phyloP scores from a whole-genome alignment of 2,329 filamentous ascomycete species.

The Aschersonia sp. region DNA sequence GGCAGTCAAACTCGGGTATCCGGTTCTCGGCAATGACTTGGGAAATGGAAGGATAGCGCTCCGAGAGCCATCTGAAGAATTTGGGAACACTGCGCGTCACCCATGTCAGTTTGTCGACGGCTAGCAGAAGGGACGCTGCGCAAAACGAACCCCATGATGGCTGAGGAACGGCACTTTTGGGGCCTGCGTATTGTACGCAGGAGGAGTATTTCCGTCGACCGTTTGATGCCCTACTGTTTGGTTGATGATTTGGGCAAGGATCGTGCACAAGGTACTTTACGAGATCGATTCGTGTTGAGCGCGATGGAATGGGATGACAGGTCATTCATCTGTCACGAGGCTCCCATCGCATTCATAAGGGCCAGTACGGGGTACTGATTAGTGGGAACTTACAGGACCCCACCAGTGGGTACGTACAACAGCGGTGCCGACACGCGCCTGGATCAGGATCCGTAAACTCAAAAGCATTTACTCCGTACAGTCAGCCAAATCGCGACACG shows the following conservation, averaged over 20 bases:
- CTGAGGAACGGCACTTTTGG: background rate
- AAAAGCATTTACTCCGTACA: no score
- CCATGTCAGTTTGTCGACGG: background rate
- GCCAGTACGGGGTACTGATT: background rate
- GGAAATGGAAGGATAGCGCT: constrained; percentile 96
- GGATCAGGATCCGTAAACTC: no score
- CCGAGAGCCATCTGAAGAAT: constrained; percentile 98
- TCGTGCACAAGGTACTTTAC: no score
- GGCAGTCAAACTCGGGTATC: constrained; percentile 96
- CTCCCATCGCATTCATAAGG: background rate
- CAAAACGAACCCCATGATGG: background rate
- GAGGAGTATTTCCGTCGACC: no score
- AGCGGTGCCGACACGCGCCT: no score
- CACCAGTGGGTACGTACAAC: no score
- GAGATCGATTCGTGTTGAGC: no score
- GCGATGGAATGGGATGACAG: background rate
- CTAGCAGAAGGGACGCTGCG: background rate
- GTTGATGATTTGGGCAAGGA: no score
- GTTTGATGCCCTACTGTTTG: no score
- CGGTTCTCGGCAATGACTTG: constrained; percentile 97
- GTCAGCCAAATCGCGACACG: no score
- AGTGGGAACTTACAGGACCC: no score
- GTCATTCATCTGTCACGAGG: background rate
- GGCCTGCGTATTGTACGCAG: no score
- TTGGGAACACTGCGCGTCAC: constrained; percentile 49